Evolutionary conservation across 345 rosid genomes (phyloP).

Genomic region (Syzygium grande): DNA sequence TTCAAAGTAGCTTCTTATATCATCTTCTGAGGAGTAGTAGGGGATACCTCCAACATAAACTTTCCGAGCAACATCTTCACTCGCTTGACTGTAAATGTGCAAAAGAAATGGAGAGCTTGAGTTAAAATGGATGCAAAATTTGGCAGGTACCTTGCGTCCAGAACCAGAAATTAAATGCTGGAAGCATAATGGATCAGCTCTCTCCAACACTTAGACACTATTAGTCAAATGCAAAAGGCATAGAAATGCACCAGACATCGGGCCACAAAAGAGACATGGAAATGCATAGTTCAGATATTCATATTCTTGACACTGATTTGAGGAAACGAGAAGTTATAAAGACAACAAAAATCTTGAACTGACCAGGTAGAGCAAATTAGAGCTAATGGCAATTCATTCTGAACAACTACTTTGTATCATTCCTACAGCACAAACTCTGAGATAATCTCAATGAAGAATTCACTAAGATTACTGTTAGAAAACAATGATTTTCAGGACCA

Average conservation of each 20-base stretch:
- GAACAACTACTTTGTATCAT: not conserved
- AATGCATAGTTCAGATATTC: not conserved
- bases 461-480: not conserved
- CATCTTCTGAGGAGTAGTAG: conserved; percentile 73
- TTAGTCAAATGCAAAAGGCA: not conserved
- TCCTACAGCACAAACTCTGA: not conserved
- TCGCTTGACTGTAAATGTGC: conserved; percentile 41
- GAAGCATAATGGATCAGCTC: not conserved
- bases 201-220: not conserved
- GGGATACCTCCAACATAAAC: conserved; percentile 93
- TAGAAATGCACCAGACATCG: not conserved
- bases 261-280: not conserved
- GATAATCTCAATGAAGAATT: not conserved
- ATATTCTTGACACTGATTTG: not conserved
- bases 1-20: conserved; percentile 76
- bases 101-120: not conserved
- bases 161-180: not conserved
- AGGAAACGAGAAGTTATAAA: not conserved
- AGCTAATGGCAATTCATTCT: not conserved
- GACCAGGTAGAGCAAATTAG: not conserved
- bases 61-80: conserved; percentile 38
- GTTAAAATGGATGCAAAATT: not conserved
- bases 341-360: not conserved
- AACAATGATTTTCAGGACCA: not conserved
- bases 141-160: not conserved